These are phyloP conservation scores for Suillus discolor DNA, from an alignment of 768 basidiomycete genomes.

Conservation along the genomic window DNA sequence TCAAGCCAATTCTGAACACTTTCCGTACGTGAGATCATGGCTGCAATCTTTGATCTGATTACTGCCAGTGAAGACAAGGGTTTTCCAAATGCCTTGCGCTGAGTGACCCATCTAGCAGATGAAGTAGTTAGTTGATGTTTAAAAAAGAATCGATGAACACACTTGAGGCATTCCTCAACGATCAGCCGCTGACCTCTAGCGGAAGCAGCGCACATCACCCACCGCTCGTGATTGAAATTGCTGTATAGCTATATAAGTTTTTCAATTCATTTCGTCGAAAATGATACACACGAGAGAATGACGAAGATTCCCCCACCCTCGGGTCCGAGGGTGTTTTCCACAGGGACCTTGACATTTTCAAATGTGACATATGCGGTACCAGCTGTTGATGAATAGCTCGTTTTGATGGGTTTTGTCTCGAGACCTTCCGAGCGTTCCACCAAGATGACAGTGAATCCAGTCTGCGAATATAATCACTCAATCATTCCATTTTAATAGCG, in stretches of 20 bases:
- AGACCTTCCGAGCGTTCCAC: constrained; percentile 83
- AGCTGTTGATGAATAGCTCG: constrained; percentile 76
- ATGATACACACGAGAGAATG: constrained; percentile 42
- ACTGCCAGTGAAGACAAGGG: constrained; percentile 69
- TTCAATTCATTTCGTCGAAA: constrained; percentile 28
- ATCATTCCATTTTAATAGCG: constrained; percentile 13
- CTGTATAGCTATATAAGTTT: constrained; percentile 5
- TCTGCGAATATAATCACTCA: constrained; percentile 30
- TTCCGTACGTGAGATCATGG: constrained; percentile 72
- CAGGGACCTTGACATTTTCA: constrained; percentile 82
- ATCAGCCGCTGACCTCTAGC: constrained; percentile 59
- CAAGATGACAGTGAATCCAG: constrained; percentile 83
- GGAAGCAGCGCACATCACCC: constrained; percentile 67
- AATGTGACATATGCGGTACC: constrained; percentile 81
- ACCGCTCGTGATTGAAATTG: constrained; percentile 76
- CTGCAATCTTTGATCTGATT: constrained; percentile 74
- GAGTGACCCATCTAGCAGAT: constrained; percentile 63
- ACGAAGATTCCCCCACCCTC: constrained; percentile 75
- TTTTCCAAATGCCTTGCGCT: constrained; percentile 81
- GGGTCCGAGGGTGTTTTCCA: constrained; percentile 80
- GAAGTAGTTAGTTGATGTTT: not conserved
- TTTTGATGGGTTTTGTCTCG: constrained; percentile 86
- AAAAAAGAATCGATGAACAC: constrained; percentile 7
- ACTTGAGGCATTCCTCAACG: constrained; percentile 78
- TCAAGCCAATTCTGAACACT: constrained; percentile 79